These are phyloP conservation scores for Neofusicoccum parvum DNA, from an alignment of 2,329 filamentous ascomycete species.

Conservation along the genomic window DNA sequence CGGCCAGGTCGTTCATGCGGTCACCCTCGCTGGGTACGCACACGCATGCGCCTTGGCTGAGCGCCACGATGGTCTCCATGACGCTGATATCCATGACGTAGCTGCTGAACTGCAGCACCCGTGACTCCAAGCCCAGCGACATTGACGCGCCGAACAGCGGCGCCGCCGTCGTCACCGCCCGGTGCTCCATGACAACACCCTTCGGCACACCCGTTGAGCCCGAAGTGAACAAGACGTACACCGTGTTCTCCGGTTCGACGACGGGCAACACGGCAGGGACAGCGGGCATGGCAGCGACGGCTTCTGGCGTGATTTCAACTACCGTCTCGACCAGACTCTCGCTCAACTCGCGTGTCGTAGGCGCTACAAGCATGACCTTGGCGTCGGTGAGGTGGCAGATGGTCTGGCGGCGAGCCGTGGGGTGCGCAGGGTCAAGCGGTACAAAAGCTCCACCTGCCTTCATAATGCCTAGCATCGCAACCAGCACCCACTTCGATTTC, in stretches of 20 bases:
- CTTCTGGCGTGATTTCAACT: neutral
- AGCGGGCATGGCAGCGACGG: neutral
- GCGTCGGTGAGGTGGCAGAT: neutral
- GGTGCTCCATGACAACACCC: conserved; percentile 37
- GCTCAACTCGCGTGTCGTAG: neutral
- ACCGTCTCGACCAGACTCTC: neutral
- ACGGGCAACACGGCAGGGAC: no score
- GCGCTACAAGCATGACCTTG: neutral
- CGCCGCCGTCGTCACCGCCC: conserved; percentile 4
- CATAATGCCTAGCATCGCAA: conserved; percentile 42
- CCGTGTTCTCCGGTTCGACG: conserved; percentile 19
- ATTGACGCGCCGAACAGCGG: neutral
- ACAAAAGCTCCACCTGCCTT: conserved; percentile 33
- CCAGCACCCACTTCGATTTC: conserved; percentile 30
- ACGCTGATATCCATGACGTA: conserved; percentile 60
- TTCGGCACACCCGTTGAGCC: conserved; percentile 37
- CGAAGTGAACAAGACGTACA: conserved; percentile 30
- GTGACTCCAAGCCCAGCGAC: neutral
- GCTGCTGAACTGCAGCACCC: conserved; percentile 54
- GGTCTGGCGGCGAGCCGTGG: neutral
- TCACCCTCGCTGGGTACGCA: conserved; percentile 59
- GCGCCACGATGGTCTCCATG: conserved; percentile 56
- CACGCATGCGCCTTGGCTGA: conserved; percentile 60
- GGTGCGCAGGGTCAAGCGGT: conserved; percentile 32
- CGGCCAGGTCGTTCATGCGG: conserved; percentile 53